Evolutionary conservation across 2,329 filamentous ascomycete species (phyloP), one percentile per base, ranked within the genome.

Genomic region (Paracoccidioides lutzii): DNA sequence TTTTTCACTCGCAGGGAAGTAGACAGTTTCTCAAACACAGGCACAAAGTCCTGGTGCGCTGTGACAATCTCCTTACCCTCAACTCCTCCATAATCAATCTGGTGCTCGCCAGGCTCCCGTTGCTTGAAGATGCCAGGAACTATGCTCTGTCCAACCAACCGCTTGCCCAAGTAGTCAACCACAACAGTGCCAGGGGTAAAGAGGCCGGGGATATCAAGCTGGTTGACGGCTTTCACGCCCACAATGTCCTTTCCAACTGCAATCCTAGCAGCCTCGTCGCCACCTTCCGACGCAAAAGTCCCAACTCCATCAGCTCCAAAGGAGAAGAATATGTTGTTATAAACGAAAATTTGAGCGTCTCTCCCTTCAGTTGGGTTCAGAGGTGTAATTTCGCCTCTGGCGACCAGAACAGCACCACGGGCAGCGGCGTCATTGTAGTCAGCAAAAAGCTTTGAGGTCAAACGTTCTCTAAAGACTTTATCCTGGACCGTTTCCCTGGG

Each of bases 301-400:
- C 93, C 91, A 48, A 97, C 93, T 53, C 93, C 94, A 69, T 98
- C 93, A 46, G 93, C 91, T 59, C 93, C 93, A 64, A 96, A 97
- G 0, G 93, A 97, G 77, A 95, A 98, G 77, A 98, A 98, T 62
- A 98, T 90, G 73, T 98, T 98, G 78, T 97, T 97, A 77, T 97
- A 96, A 30, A 98, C 91, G 66, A 95, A 98, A 61, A 98, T 98
- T 70, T 98, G 93, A 3, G 93, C 93, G 69, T 98, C 91, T 62
- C 80, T 82, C 60, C 80, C 84, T 73, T 98, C 93, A 0, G 91
- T 97, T 5, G 93, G 94, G 74, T 98, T 98, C 55, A 98, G 75
- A 5, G 93, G 89, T 22, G 90, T 84, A 60, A 98, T 87, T 70
- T 98, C 93, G 54, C 93, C 93, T 56, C 88, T 82, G 30, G 90